phyloP scores from a whole-genome alignment of 2,329 filamentous ascomycete species.

The Dichotomopilus funicola region DNA sequence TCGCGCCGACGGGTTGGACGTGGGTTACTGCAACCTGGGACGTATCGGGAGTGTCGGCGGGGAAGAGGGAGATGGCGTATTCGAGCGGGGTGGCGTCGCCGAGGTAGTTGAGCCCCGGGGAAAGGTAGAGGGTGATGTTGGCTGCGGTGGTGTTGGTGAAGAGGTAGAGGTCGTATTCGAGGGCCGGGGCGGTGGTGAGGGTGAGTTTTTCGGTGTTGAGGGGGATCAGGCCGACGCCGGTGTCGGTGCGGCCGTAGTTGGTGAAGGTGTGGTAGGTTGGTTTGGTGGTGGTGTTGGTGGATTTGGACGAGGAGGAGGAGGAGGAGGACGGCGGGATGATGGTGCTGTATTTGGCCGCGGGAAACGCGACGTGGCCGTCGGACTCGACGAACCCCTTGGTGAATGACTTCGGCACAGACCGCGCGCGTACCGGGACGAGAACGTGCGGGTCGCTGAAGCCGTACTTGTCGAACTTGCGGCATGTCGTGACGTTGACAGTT shows the following conservation, averaged over 20 bases:
- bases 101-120: slow-evolving; percentile 47
- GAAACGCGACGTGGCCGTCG: slow-evolving; percentile 50
- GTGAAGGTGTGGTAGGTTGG: slow-evolving; percentile 45
- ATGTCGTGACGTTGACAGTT: slow-evolving; percentile 46
- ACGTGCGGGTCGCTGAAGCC: slow-evolving; percentile 38
- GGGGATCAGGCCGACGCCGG: slow-evolving; percentile 52
- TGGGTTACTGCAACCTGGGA: slow-evolving; percentile 22
- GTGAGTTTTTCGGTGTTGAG: slow-evolving; percentile 44
- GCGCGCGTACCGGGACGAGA: slow-evolving; percentile 48
- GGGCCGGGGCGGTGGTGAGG: slow-evolving; percentile 43
- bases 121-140: slow-evolving; percentile 45
- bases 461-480: slow-evolving; percentile 40
- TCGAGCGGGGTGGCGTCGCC: slow-evolving; percentile 44
- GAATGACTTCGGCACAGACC: slow-evolving; percentile 44
- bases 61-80: slow-evolving; percentile 40
- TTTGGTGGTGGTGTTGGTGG: slow-evolving; percentile 23
- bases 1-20: slow-evolving; percentile 37
- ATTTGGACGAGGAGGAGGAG: slow-evolving; percentile 32
- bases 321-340: neutral
- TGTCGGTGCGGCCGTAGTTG: slow-evolving; percentile 51
- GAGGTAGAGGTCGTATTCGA: slow-evolving; percentile 57
- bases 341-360: slow-evolving; percentile 41
- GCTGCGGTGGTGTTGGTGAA: slow-evolving; percentile 45
- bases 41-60: neutral
- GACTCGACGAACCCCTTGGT: slow-evolving; percentile 55